Percentiles rank a stretch among this genome's conserved stretches.
These are phyloP conservation scores for Trapa incisa DNA, from an alignment of 345 rosid species.

Conservation along the genomic window DNA sequence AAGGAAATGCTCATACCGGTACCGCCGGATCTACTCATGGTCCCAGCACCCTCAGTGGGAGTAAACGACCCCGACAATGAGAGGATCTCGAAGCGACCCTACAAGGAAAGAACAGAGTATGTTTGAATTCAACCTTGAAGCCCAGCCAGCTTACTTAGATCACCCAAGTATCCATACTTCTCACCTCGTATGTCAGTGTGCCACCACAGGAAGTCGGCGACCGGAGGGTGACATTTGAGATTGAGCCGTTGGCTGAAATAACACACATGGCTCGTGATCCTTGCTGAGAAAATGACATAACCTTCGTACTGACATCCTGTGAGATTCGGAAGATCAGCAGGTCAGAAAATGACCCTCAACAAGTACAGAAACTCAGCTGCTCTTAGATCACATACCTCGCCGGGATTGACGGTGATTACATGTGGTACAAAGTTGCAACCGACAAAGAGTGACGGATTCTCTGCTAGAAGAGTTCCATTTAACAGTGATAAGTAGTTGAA, in stretches of 20 bases:
- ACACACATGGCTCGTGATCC: constrained; percentile 78
- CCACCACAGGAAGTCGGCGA: constrained; percentile 82
- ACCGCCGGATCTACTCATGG: constrained; percentile 85
- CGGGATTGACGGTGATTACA: constrained; percentile 73
- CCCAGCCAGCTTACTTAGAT: no score
- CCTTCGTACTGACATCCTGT: constrained; percentile 89
- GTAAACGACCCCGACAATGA: constrained; percentile 76
- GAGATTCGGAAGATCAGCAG: background rate
- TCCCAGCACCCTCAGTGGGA: constrained; percentile 58
- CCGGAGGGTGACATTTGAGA: constrained; percentile 87
- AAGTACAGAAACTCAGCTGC: background rate
- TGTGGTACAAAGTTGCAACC: constrained; percentile 78
- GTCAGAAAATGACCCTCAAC: no score
- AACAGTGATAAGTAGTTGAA: background rate
- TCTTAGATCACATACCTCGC: constrained; percentile 52
- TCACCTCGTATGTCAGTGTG: constrained; percentile 88
- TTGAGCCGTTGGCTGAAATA: constrained; percentile 79
- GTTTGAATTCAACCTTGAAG: no score
- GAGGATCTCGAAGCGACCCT: constrained; percentile 97
- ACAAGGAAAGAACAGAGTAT: background rate
- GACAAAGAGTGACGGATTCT: constrained; percentile 40
- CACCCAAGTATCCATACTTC: no score
- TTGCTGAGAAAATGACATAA: constrained; percentile 90
- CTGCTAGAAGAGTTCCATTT: constrained; percentile 25
- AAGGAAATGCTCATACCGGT: constrained; percentile 91